Evolutionary conservation across 345 rosid species (phyloP).

Genomic region (Geranium brycei): DNA sequence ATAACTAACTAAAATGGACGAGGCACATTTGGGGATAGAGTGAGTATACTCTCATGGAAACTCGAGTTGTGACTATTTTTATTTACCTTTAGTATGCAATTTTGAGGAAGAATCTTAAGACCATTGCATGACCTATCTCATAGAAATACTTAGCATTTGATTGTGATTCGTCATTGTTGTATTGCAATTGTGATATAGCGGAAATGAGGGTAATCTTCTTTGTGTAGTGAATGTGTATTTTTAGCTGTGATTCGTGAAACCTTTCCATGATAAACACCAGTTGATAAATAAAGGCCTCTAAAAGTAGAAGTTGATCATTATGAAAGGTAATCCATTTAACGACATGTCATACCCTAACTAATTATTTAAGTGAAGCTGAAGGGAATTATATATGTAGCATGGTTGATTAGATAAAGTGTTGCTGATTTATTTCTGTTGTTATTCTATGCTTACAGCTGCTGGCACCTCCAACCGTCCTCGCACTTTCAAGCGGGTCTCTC

Average conservation of each 20-base stretch:
- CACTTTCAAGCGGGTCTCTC: conserved; percentile 55
- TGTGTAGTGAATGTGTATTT: no score
- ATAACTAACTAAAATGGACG: no score
- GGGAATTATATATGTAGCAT: no score
- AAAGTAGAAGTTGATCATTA: not conserved
- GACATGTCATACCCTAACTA: not conserved
- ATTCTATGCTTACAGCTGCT: conserved; percentile 42
- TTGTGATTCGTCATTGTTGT: no score
- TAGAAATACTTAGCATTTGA: conserved; percentile 27
- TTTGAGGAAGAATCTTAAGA: not conserved
- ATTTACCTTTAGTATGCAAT: not conserved
- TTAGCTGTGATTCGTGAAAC: no score
- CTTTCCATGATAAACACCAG: no score
- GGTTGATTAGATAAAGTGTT: not conserved
- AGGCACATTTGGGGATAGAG: no score
- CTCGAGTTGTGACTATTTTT: no score
- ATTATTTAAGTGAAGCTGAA: not conserved
- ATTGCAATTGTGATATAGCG: no score
- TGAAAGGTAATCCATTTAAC: no score
- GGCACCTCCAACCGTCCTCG: conserved; percentile 80
- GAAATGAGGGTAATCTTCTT: no score
- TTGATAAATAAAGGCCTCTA: not conserved
- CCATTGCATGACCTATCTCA: not conserved
- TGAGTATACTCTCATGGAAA: no score
- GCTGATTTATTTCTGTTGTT: conserved; percentile 2